Conservation (phyloP, 2,329 filamentous ascomycete species). For the Aspergillus calidoustus region DNA sequence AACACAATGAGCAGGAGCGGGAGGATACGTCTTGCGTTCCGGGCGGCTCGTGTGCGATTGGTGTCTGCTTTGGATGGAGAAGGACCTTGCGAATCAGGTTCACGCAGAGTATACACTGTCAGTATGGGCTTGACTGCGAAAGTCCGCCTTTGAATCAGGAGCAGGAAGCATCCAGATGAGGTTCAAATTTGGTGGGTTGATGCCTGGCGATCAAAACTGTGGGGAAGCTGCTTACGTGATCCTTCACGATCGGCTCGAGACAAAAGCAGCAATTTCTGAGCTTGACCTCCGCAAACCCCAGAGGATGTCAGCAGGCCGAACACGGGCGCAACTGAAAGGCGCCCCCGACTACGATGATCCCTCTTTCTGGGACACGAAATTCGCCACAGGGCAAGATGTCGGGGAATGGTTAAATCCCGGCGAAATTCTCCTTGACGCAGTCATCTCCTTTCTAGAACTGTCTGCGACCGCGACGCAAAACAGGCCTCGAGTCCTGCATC, state of each 20-base stretch:
- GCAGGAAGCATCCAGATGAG: not conserved
- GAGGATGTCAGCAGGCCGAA: constrained; percentile 27
- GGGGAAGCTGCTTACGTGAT: not conserved
- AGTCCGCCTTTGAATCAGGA: not conserved
- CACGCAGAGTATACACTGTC: not conserved
- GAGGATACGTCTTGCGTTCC: too few relatives aligned
- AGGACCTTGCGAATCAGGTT: too few relatives aligned
- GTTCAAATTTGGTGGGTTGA: not conserved
- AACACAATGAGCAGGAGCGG: too few relatives aligned
- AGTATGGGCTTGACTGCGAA: not conserved
- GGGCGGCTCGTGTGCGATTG: too few relatives aligned
- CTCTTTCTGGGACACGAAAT: constrained; percentile 39
- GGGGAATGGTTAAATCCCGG: constrained; percentile 45
- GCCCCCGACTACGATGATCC: constrained; percentile 42
- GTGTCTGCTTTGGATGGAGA: too few relatives aligned
- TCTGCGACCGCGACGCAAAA: not conserved
- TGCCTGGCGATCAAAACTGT: constrained; percentile 2
- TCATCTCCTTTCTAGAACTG: constrained; percentile 32
- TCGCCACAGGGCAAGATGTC: constrained; percentile 41
- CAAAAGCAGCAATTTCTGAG: not conserved
- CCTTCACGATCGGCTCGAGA: not conserved
- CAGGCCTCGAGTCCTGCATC: constrained; percentile 35
- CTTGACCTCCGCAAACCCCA: not conserved
- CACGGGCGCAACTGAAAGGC: constrained; percentile 28
- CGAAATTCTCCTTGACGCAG: constrained; percentile 34